Conservation (phyloP, 352 stramenopile species). For the Peronospora farinosa region DNA sequence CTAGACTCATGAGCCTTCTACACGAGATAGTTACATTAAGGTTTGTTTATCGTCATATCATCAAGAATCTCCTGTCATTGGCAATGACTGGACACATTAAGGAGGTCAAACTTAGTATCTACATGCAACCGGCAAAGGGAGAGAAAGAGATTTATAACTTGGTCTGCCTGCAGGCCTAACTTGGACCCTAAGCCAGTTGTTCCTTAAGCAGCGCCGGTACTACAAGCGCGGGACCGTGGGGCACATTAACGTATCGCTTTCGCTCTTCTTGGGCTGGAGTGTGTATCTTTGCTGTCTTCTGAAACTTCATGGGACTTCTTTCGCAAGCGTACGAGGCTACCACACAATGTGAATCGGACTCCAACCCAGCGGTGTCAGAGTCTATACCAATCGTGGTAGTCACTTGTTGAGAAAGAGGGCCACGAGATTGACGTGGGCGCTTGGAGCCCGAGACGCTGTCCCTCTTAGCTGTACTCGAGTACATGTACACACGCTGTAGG, state of each 20-base stretch:
- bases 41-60: too few species aligned
- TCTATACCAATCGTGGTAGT: slow-evolving; percentile 10
- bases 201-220: slow-evolving; percentile 19
- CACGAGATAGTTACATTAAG: too few species aligned
- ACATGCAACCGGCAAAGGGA: slow-evolving; percentile 1
- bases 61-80: too few species aligned
- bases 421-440: slow-evolving; percentile 17
- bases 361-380: slow-evolving; percentile 17
- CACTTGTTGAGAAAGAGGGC: slow-evolving; percentile 2
- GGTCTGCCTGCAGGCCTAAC: slow-evolving; percentile 2
- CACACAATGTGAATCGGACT: slow-evolving; percentile 10
- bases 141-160: slow-evolving; percentile 10
- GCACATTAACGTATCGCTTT: slow-evolving; percentile 13
- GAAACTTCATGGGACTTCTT: slow-evolving; percentile 17
- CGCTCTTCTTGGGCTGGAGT: slow-evolving; percentile 17
- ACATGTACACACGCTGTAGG: slow-evolving; percentile 36
- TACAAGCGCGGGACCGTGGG: slow-evolving; percentile 14
- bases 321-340: neutral
- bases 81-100: too few species aligned
- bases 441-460: slow-evolving; percentile 10
- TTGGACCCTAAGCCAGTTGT: slow-evolving; percentile 16
- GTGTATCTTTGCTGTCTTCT: slow-evolving; percentile 17
- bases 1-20: too few species aligned
- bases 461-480: slow-evolving; percentile 15
- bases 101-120: neutral